Conservation (phyloP, 1,139 yeast genomes). For the Pneumocystis wakefieldiae region DNA sequence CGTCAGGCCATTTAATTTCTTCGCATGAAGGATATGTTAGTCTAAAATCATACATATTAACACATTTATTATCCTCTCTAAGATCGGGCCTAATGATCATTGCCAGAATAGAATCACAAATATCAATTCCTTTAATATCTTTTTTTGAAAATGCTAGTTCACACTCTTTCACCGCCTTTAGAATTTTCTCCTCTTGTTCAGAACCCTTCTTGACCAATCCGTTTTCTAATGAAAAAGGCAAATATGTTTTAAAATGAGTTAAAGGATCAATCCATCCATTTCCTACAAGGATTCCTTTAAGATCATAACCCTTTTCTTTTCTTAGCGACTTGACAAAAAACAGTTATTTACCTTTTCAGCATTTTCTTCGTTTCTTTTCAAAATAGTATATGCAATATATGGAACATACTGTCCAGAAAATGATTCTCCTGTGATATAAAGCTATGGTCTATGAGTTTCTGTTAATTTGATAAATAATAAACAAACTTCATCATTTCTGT, state of each 20-base stretch:
- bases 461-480: neutral
- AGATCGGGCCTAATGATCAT: constrained; percentile 12
- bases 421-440: constrained; percentile 84
- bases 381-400: constrained; percentile 53
- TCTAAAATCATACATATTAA: constrained; percentile 71
- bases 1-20: constrained; percentile 91
- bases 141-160: constrained; percentile 21
- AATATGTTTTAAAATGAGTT: constrained; percentile 64
- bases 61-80: constrained; percentile 32
- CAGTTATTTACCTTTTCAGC: constrained; percentile 13
- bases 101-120: constrained; percentile 21
- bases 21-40: constrained; percentile 82
- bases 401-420: constrained; percentile 97
- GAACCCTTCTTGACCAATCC: constrained; percentile 35
- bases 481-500: constrained; percentile 35
- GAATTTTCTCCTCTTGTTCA: constrained; percentile 21
- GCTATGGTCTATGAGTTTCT: constrained; percentile 9
- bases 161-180: constrained; percentile 22
- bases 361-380: constrained; percentile 31
- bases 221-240: constrained; percentile 53
- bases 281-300: constrained; percentile 67
- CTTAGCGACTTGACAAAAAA: neutral
- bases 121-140: constrained; percentile 19
- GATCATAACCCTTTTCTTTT: constrained; percentile 23
- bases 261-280: constrained; percentile 96